Base-by-base conservation (phyloP, 2,329 filamentous ascomycete species). In the Arthroderma uncinatum region DNA sequence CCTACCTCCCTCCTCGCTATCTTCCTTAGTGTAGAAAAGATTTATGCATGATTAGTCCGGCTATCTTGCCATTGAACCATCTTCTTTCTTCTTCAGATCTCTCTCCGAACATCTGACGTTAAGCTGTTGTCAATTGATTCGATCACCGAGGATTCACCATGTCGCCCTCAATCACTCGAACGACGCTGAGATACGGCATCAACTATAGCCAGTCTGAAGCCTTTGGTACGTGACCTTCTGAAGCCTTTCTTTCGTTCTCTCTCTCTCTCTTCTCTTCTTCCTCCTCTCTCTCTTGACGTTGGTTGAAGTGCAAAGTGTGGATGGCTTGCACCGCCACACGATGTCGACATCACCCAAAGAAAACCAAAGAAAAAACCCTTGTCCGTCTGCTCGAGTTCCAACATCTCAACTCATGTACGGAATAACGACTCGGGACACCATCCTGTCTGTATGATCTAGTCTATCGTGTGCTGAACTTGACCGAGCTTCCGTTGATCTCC, bases 111-210 rank as follows among this genome's bases (percentile, higher is more conserved):
- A n/a, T n/a, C n/a, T n/a, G n/a, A n/a, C n/a, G n/a, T n/a, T n/a
- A n/a, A n/a, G n/a, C n/a, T n/a, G n/a, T n/a, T n/a, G n/a, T n/a
- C n/a, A n/a, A n/a, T n/a, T n/a, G n/a, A n/a, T n/a, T 34, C 12
- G 12, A 12, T 6, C 33, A 34, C 6, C 33, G 33, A 34, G 12
- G 14, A 23, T 52, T 16, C 14, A 37, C 37, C n/a, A 55, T 55
- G 53, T 36, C 53, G 23, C 34, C 16, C 4, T 34, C 37, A n/a
- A 28, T 55, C 25, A 21, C 16, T 6, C 30, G 53, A 42, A 33
- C 53, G 36, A 55, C 34, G 25, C 37, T 55, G 34, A 40, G 53
- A 28, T 55, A 42, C 4, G 53, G 53, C 30, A 40, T 55, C 16
- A 42, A 55, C 12, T 55, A 55, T 23, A 42, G 53, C 37, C 53